These are phyloP conservation scores for Alternaria incomplexa DNA, from an alignment of 2,329 filamentous ascomycete species.

Conservation along the genomic window DNA sequence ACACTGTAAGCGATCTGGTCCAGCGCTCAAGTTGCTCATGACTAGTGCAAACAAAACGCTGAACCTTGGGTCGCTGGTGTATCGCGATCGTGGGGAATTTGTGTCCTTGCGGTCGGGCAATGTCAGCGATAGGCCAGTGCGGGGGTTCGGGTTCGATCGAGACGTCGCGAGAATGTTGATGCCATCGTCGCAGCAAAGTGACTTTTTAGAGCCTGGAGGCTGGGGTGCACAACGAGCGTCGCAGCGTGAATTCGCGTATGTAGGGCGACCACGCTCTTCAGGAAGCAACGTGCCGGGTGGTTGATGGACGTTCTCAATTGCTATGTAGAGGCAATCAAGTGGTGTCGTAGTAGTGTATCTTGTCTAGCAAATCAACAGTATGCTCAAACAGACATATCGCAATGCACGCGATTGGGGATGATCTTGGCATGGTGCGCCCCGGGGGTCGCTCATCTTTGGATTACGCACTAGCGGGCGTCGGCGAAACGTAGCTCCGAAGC, in stretches of 20 bases:
- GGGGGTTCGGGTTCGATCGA: neutral
- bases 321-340: rapidly evolving
- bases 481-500: neutral
- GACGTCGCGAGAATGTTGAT: neutral
- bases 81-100: neutral
- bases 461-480: neutral
- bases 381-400: rapidly evolving
- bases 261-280: neutral
- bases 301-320: rapidly evolving
- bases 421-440: neutral
- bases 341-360: neutral
- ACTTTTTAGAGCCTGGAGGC: neutral
- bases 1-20: neutral
- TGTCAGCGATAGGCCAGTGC: neutral
- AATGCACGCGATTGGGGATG: neutral
- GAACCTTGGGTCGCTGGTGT: neutral
- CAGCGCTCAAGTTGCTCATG: neutral
- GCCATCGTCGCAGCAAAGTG: neutral
- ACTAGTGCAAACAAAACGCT: neutral
- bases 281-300: neutral
- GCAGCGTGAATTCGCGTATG: neutral
- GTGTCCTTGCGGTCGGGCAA: neutral
- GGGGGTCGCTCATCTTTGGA: neutral
- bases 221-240: neutral
- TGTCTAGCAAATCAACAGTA: rapidly evolving